Conservation (phyloP, 352 stramenopile species). For the Phytophthora kernoviae region DNA sequence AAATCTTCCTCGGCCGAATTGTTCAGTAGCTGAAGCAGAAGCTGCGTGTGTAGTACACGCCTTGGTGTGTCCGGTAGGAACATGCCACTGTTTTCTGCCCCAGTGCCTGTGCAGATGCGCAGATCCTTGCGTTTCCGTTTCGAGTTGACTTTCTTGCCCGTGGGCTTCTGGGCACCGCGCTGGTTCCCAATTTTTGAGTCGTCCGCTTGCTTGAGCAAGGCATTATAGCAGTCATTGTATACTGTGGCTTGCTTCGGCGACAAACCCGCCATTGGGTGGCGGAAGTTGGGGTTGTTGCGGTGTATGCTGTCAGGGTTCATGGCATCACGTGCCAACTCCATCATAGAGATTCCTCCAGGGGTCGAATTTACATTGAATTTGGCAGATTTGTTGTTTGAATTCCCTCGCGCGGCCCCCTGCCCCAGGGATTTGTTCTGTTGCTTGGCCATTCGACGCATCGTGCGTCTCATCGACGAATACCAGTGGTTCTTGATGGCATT, state of each 20-base stretch:
- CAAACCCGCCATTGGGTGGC: conserved; percentile 48
- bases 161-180: conserved; percentile 17
- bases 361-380: conserved; percentile 40
- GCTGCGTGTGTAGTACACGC: conserved; percentile 76
- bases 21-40: conserved; percentile 78
- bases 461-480: conserved; percentile 92
- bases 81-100: conserved; percentile 59
- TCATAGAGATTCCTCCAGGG: conserved; percentile 22
- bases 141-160: conserved; percentile 63
- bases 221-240: conserved; percentile 82
- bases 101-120: conserved; percentile 66
- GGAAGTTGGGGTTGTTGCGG: conserved; percentile 16
- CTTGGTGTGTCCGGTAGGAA: conserved; percentile 80
- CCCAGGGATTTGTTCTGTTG: conserved; percentile 80
- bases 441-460: conserved; percentile 89
- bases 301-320: conserved; percentile 36
- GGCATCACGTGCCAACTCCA: conserved; percentile 32
- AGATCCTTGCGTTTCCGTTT: conserved; percentile 89
- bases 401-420: conserved; percentile 17
- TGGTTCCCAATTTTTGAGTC: conserved; percentile 19
- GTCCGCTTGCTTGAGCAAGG: conserved; percentile 67
- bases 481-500: conserved; percentile 92
- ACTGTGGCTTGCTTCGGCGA: conserved; percentile 64
- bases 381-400: conserved; percentile 21
- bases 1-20: conserved; percentile 52